A percentile compares a stretch with the other conserved stretches of the same genome.
These are phyloP conservation scores for Cryptosporidium baileyi DNA, from an alignment of 169 alveolate species.

Conservation along the genomic window DNA sequence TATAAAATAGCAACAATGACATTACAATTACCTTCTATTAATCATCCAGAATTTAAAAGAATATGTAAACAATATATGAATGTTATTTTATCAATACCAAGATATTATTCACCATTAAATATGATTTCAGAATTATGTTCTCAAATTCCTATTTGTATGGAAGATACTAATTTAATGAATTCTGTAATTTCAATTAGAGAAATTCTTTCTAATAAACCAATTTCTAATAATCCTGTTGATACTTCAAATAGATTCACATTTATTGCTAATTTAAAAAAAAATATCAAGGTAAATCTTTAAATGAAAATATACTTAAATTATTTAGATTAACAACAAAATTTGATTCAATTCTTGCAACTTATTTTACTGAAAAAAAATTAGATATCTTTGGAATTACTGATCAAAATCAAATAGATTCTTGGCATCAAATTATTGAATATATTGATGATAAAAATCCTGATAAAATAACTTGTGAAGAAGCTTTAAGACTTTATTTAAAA, in stretches of 20 bases:
- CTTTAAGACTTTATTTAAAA: neutral
- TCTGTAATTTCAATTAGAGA: constrained; percentile 19
- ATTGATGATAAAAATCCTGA: neutral
- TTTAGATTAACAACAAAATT: neutral
- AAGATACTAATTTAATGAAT: neutral
- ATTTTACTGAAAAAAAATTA: neutral
- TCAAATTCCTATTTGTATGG: constrained; percentile 25
- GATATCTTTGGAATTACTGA: constrained; percentile 3
- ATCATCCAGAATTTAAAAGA: neutral
- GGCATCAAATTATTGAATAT: neutral
- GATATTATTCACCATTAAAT: neutral
- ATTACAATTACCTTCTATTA: constrained; percentile 31
- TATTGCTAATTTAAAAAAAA: neutral
- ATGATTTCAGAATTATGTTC: constrained; percentile 1
- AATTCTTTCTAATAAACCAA: neutral
- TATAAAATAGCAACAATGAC: constrained; percentile 39
- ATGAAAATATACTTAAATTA: constrained; percentile 1
- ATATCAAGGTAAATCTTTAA: constrained; percentile 23
- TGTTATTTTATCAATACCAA: neutral
- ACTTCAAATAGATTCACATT: constrained; percentile 3
- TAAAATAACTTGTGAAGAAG: constrained; percentile 25
- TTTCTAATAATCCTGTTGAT: neutral
- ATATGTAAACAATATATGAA: constrained; percentile 7
- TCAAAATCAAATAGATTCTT: constrained; percentile 4
- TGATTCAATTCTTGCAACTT: neutral